Evolutionary conservation across 1,139 yeast genomes (phyloP), one percentile per base, ranked within the genome.

Genomic region (Ogataea hybrid): DNA sequence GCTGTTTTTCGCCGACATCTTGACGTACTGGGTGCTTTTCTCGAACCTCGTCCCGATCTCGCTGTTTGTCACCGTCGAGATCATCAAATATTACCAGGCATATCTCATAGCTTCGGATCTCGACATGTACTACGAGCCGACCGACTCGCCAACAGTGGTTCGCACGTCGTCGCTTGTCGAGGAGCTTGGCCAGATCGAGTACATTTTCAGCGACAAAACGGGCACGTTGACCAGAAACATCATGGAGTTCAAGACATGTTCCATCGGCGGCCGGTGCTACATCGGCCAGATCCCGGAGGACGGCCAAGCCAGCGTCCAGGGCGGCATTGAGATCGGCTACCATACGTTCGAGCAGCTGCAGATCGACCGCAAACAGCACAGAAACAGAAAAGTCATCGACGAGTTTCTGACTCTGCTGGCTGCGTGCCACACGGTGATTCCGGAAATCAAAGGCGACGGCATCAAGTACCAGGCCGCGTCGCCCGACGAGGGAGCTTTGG

Each of bases 401-500:
- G 90, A 84, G 56, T 90, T 94, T 54, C 75, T 94, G 52, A 84
- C 92, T 0, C 69, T 90, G 42, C 69, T 94, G 44, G 87, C 97
- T 41, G 84, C 96, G 0, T 94, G 98, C 62, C 99, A 94, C 59
- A 94, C 99, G 0, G 99, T 94, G 35, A 94, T 94, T 49, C 98
- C 98, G 0, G 98, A 94, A 62, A 71, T 76, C 14, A 75, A 74
- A 46, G 81, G 73, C 2, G 85, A 85, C 0, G 57, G 70, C 1
- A 83, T 92, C 52, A 90, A 87, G 61, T 94, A 94, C 60, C 98
- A 94, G 66, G 98, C 99, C 1, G 97, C 98, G 0, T 89, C 97
- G 2, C 98, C 98, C 1, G 99, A 94, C 67, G 98, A 94, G 69
- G 98, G 98, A 43, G 99, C 99, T 0, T 71, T 94, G 49, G 99